Base-by-base conservation (phyloP, 345 rosid genomes). In the Hibiscus mutabilis region DNA sequence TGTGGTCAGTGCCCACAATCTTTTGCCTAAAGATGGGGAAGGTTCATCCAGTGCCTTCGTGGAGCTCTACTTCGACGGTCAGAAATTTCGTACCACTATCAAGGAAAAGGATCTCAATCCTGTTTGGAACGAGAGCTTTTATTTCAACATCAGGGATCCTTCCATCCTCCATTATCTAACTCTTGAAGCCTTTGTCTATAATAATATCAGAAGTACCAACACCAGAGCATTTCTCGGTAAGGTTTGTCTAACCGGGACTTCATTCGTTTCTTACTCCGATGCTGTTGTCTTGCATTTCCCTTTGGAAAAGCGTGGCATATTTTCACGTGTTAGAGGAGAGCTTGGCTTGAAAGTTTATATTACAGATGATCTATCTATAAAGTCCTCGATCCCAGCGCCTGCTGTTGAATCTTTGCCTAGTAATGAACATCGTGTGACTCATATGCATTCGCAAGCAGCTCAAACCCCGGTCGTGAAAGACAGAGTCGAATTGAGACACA, bases 101-200 rank as follows among this genome's bases (percentile, higher is more conserved):
- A 95, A 95, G 80, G 97, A 95, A 47, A 85, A 86, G 79, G 97
- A 90, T 81, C 88, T 92, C 59, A 89, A 81, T 80, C 99, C 99
- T 2, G 90, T 95, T 64, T 95, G 99, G 99, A 88, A 92, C 37
- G 99, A 92, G 89, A 89, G 96, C 79, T 90, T 92, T 85, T 90
- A 84, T 86, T 95, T 95, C 87, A 92, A 95, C 82, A 87, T 95
- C 40, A 77, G 97, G 22, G 93, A 95, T 70, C 91, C 97, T 62
- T 79, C 97, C 72, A 88, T 84, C 69, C 92, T 95, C 55, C 92
- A 84, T 42, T 82, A 89, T 72, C 91, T 87, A n/a, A 79, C 83
- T 6, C 92, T 92, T 68, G 99, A 92, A 42, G 96, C 86, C 47
- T 86, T 82, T 60, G 81, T 89, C 74, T 87, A 89, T 72, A 88